phyloP scores from a whole-genome alignment of 148 eudicot species.

The Salicornia ramosissima region DNA sequence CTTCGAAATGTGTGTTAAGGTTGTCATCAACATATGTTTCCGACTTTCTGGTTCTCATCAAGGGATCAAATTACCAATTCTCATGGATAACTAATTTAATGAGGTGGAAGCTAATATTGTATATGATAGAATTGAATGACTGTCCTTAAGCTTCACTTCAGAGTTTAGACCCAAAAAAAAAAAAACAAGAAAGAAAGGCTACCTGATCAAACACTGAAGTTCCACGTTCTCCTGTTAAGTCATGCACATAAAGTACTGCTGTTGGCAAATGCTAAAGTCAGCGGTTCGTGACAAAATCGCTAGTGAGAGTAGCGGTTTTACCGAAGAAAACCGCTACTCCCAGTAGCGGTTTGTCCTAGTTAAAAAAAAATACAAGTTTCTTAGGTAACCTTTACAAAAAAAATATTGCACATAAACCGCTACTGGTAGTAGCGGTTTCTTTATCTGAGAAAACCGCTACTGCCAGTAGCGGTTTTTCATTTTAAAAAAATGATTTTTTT shows the following conservation, averaged over 20 bases:
- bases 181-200: neutral
- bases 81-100: neutral
- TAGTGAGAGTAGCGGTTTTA: too few relatives aligned
- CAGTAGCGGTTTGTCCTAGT: too few relatives aligned
- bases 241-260: constrained; percentile 94
- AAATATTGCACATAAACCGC: too few relatives aligned
- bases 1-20: neutral
- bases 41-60: neutral
- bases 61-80: neutral
- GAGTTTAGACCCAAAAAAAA: too few relatives aligned
- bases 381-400: too few relatives aligned
- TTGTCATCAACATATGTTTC: neutral
- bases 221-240: constrained; percentile 96
- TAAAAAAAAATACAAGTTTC: too few relatives aligned
- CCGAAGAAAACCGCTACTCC: too few relatives aligned
- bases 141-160: neutral
- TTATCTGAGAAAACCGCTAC: too few relatives aligned
- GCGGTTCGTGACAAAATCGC: too few relatives aligned
- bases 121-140: neutral
- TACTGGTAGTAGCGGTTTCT: too few relatives aligned
- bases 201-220: constrained; percentile 92
- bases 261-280: constrained; percentile 99
- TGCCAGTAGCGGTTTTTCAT: too few relatives aligned
- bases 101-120: neutral
- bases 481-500: too few relatives aligned